Base-by-base conservation (phyloP, 306 rosid species). In the Lithocarpus polystachyus region DNA sequence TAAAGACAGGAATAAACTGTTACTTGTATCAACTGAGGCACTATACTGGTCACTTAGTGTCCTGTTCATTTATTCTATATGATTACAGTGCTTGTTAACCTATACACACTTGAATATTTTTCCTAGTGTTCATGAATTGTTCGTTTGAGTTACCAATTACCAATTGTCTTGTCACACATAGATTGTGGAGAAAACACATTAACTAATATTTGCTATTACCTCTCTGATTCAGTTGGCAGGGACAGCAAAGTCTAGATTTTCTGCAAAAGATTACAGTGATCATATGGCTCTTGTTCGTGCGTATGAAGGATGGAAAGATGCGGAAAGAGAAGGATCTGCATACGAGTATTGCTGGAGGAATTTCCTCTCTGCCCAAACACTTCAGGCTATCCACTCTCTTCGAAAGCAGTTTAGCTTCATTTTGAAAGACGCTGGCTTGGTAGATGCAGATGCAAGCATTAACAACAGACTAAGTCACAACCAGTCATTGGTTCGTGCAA, bases 281-380 rank as follows among this genome's bases (percentile, higher is more conserved):
- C 99, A 95, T 82, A 93, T 92, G 99, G 98, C 99, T 68, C 99
- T 95, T 69, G 99, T 93, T 80, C 98, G 98, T 80, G 99, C 98
- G 75, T 93, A 89, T 72, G 98, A 95, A 90, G 99, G 99, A 80
- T 93, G 99, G 99, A 95, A 93, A 90, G 98, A 95, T 79, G 97
- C 99, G 64, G 98, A 95, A 84, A 90, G 94, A 89, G 99, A 92
- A 87, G 99, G 99, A 29, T 95, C 98, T n/a, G 90, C 98, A 13
- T 91, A 95, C 48, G 99, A 95, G 74, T 95, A 92, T 85, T 95
- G 99, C 89, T 95, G 98, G 98, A 92, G 99, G 83, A 95, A 95
- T 85, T 95, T 95, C 81, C 96, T 95, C 37, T 95, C 99, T 68
- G 93, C 92, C 77, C 99, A 95, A 83, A 95, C 99, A 40, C 98